Percentiles rank a stretch among this genome's conserved stretches.
phyloP scores from a whole-genome alignment of 2,329 filamentous ascomycete species.

The Rugonectria rugulosa region DNA sequence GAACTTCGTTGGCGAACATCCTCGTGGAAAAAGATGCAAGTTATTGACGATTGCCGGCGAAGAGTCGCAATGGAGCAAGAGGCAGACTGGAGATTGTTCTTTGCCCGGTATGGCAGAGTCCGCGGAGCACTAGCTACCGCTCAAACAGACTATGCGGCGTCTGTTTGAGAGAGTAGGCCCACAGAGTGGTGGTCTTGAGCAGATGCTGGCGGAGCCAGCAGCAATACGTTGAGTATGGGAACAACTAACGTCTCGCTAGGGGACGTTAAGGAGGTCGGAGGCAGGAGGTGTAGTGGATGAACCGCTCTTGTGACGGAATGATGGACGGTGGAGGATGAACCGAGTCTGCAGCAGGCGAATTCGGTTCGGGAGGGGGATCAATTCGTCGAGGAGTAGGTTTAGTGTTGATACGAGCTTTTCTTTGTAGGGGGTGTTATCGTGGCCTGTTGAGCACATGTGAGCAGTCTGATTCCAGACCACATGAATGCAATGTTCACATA shows the following conservation, averaged over 20 bases:
- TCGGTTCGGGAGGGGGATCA: conserved; percentile 20
- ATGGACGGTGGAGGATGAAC: conserved; percentile 65
- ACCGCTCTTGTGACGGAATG: conserved; percentile 86
- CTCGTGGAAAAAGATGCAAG: conserved; percentile 29
- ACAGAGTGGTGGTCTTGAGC: conserved; percentile 70
- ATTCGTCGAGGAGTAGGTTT: conserved; percentile 16
- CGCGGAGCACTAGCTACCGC: conserved; percentile 97
- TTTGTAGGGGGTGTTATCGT: conserved; percentile 63
- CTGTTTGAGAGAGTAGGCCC: conserved; percentile 98
- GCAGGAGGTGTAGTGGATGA: conserved; percentile 82
- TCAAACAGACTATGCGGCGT: conserved; percentile 96
- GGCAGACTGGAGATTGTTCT: not conserved
- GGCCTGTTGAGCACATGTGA: conserved; percentile 51
- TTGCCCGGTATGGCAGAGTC: conserved; percentile 56
- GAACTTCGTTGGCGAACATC: conserved; percentile 86
- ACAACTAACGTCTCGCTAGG: conserved; percentile 67
- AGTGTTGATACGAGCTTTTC: conserved; percentile 50
- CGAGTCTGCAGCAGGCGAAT: conserved; percentile 40
- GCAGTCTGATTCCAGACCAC: not conserved
- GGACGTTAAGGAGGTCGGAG: conserved; percentile 92
- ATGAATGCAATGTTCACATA: conserved; percentile 54
- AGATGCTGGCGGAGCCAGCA: conserved; percentile 90
- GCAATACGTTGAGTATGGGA: conserved; percentile 58
- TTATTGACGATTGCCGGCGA: conserved; percentile 21
- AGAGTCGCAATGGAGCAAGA: conserved; percentile 7